Percentiles rank a stretch among this genome's conserved stretches.
phyloP scores from a whole-genome alignment of 495 filamentous ascomycete species.

The Daldinia concentrica region DNA sequence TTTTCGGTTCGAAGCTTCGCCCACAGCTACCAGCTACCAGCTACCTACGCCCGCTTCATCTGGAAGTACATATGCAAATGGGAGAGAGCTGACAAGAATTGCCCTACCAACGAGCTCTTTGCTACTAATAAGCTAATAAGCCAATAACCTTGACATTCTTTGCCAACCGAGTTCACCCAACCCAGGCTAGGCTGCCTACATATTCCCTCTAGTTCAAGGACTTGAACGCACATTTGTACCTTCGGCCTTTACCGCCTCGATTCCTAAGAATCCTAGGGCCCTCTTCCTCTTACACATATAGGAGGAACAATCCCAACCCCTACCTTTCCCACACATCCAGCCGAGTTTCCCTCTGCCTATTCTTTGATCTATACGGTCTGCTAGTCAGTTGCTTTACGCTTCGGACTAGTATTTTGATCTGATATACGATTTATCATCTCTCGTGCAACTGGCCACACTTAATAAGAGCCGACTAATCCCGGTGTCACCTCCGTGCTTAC shows the following conservation, averaged over 20 bases:
- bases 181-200: conserved; percentile 35
- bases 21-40: conserved; percentile 16
- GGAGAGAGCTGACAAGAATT: conserved; percentile 29
- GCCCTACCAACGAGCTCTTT: conserved; percentile 24
- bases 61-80: conserved; percentile 18
- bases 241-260: conserved; percentile 41
- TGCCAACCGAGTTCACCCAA: conserved; percentile 36
- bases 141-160: conserved; percentile 9
- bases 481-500: conserved; percentile 37
- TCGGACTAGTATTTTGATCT: conserved; percentile 28
- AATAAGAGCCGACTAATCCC: conserved; percentile 41
- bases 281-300: conserved; percentile 10
- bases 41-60: conserved; percentile 40
- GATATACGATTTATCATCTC: conserved; percentile 42
- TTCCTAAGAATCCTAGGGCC: conserved; percentile 20
- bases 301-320: conserved; percentile 1
- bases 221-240: conserved; percentile 4
- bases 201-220: conserved; percentile 20
- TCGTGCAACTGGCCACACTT: conserved; percentile 23
- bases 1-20: conserved; percentile 37
- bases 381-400: conserved; percentile 16
- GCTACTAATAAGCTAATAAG: conserved; percentile 14
- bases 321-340: conserved; percentile 16
- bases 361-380: conserved; percentile 14
- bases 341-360: conserved; percentile 9